Evolutionary conservation across 2,329 filamentous ascomycete species (phyloP), one percentile per base, ranked within the genome.

Genomic region (Daldinia sp.): DNA sequence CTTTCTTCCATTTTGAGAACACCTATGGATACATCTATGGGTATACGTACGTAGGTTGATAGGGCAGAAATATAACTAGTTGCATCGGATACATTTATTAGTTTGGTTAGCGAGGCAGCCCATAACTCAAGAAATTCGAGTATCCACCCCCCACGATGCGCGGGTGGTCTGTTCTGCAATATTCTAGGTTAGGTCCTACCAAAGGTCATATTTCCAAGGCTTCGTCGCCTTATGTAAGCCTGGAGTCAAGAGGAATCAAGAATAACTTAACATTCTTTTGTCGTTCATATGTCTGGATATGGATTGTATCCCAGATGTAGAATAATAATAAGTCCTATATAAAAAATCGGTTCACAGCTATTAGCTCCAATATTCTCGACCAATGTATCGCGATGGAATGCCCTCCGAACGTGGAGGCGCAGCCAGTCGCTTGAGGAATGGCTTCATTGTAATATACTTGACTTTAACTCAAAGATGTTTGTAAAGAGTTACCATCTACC

Each of bases 331-430:
- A 15, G 15, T 21, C 21, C 4, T 23, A 52, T 37, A 25, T 7
- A 4, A 3, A 11, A 4, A 6, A 5, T 29, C 3, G n/a, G 19
- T 39, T 37, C 10, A 35, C 11, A 25, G 3, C 19, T 10, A 4
- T 6, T 15, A 29, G 35, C 29, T 10, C 41, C 41, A 45, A 15
- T 47, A 51, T 34, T 23, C 23, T 30, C 19, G 13, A 27, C 62
- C 62, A 64, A 64, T 64, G 34, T 58, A 52, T 48, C 23, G 35
- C 39, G 43, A 23, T 23, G 62, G 62, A 61, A 35, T 43, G 32
- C 7, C 2, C 58, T 64, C 62, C 62, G 58, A 19, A 19, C 30
- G 62, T 41, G 58, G 61, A 47, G 48, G 48, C 9, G 15, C 13
- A 10, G 23, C 53, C 49, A 17, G 25, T 52, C 21, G 27, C n/a